phyloP scores from a whole-genome alignment of 805 yeast species.

The Hanseniaspora pseudoguilliermondii region DNA sequence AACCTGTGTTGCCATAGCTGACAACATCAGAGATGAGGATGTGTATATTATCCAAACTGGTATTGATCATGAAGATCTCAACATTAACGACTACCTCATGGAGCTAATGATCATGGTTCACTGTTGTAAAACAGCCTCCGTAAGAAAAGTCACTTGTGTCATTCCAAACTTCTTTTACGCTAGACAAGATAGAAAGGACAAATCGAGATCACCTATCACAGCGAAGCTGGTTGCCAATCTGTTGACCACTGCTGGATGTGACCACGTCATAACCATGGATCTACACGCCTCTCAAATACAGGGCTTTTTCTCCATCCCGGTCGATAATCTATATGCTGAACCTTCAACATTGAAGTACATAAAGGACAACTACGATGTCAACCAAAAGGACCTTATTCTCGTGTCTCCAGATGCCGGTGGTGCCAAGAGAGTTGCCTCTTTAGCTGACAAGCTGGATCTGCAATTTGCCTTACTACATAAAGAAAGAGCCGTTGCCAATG shows the following conservation, averaged over 20 bases:
- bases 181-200: slow-evolving; percentile 80
- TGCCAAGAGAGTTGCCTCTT: slow-evolving; percentile 76
- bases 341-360: slow-evolving; percentile 69
- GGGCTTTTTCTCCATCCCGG: slow-evolving; percentile 74
- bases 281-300: slow-evolving; percentile 82
- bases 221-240: slow-evolving; percentile 76
- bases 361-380: slow-evolving; percentile 42
- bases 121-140: slow-evolving; percentile 73
- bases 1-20: slow-evolving; percentile 78
- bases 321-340: slow-evolving; percentile 73
- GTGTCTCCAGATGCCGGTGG: slow-evolving; percentile 88
- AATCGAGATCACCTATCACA: slow-evolving; percentile 73
- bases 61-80: slow-evolving; percentile 37
- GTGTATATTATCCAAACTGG: slow-evolving; percentile 79
- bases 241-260: slow-evolving; percentile 73
- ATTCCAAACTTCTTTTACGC: slow-evolving; percentile 78
- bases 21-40: slow-evolving; percentile 82
- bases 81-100: slow-evolving; percentile 57
- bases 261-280: slow-evolving; percentile 79
- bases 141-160: slow-evolving; percentile 70
- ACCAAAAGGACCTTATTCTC: slow-evolving; percentile 46
- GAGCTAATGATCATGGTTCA: slow-evolving; percentile 67
- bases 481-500: slow-evolving; percentile 73
- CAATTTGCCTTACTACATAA: slow-evolving; percentile 77
- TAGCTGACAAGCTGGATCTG: slow-evolving; percentile 67